Percentiles rank a stretch among this genome's conserved stretches.
Conservation (phyloP, 495 filamentous ascomycete genomes). For the Apodospora peruviana region DNA sequence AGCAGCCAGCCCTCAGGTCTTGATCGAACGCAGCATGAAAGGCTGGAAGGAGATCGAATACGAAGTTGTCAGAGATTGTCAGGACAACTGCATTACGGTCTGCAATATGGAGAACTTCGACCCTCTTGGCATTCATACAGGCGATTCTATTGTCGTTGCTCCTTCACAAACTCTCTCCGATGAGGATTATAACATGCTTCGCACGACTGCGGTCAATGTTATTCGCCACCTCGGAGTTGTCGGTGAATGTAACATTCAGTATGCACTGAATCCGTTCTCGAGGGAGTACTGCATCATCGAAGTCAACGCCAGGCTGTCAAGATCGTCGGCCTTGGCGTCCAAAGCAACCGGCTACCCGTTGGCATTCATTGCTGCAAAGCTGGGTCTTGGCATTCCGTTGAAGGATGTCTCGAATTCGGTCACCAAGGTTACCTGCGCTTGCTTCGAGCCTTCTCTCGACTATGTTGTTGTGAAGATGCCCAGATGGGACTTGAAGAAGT, state of each 20-base stretch:
- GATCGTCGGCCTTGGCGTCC: conserved; percentile 90
- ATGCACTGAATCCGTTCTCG: conserved; percentile 93
- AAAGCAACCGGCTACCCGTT: conserved; percentile 96
- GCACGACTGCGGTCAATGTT: conserved; percentile 97
- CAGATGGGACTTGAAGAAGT: conserved; percentile 98
- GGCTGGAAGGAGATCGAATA: conserved; percentile 99
- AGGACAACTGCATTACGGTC: conserved; percentile 98
- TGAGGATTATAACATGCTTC: conserved; percentile 98
- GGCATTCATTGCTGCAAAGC: conserved; percentile 92
- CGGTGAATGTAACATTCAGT: conserved; percentile 98
- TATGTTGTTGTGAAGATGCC: conserved; percentile 99
- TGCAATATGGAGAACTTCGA: conserved; percentile 99
- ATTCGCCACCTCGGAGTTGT: conserved; percentile 96
- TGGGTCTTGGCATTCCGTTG: conserved; percentile 88
- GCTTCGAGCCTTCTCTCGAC: conserved; percentile 98
- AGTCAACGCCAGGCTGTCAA: conserved; percentile 93
- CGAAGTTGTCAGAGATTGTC: conserved; percentile 91
- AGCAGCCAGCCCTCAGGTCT: conserved; percentile 88
- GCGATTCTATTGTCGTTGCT: conserved; percentile 97
- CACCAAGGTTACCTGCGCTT: conserved; percentile 92
- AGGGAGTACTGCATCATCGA: conserved; percentile 98
- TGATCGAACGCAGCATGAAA: conserved; percentile 98
- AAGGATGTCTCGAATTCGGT: conserved; percentile 97
- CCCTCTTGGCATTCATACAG: conserved; percentile 95
- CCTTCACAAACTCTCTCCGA: conserved; percentile 93